Conservation (phyloP, 179 eudicot genomes). For the Gypsophila paniculata region DNA sequence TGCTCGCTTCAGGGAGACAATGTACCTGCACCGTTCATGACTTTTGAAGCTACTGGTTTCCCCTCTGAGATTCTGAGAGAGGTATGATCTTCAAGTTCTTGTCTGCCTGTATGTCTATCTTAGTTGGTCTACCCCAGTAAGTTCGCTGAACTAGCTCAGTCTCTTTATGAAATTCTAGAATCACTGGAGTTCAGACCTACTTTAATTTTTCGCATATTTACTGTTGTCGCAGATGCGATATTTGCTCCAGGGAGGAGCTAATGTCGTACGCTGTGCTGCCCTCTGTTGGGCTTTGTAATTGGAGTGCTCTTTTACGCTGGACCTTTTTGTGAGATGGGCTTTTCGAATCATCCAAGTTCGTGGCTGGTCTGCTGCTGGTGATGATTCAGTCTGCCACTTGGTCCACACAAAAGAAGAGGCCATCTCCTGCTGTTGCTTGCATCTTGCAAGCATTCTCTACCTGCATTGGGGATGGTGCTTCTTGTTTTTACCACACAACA, state of each 20-base stretch:
- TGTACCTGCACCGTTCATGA: constrained; percentile 74
- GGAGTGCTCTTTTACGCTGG: constrained; percentile 60
- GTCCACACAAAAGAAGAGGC: constrained; percentile 70
- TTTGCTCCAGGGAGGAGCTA: constrained; percentile 99
- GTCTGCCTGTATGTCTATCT: constrained; percentile 7
- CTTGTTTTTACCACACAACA: constrained; percentile 42
- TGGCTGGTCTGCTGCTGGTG: constrained; percentile 65
- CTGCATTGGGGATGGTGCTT: constrained; percentile 65
- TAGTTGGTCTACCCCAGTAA: constrained; percentile 26
- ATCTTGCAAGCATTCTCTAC: constrained; percentile 56
- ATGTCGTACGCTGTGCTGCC: constrained; percentile 99
- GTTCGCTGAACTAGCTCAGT: constrained; percentile 28
- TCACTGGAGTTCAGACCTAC: constrained; percentile 53
- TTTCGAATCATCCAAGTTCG: constrained; percentile 62
- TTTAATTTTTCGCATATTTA: constrained; percentile 50
- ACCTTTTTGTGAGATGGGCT: constrained; percentile 59
- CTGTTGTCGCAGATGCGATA: constrained; percentile 99
- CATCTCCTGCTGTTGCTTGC: constrained; percentile 80
- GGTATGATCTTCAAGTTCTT: constrained; percentile 46
- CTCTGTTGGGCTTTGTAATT: constrained; percentile 56
- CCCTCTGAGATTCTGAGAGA: constrained; percentile 77
- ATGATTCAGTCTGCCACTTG: constrained; percentile 81
- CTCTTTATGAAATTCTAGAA: constrained; percentile 36
- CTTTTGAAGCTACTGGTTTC: constrained; percentile 82
- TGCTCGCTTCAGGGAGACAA: constrained; percentile 52